phyloP scores from a whole-genome alignment of 1,284 basidiomycete species.

The Microbotryomycetes sp. region DNA sequence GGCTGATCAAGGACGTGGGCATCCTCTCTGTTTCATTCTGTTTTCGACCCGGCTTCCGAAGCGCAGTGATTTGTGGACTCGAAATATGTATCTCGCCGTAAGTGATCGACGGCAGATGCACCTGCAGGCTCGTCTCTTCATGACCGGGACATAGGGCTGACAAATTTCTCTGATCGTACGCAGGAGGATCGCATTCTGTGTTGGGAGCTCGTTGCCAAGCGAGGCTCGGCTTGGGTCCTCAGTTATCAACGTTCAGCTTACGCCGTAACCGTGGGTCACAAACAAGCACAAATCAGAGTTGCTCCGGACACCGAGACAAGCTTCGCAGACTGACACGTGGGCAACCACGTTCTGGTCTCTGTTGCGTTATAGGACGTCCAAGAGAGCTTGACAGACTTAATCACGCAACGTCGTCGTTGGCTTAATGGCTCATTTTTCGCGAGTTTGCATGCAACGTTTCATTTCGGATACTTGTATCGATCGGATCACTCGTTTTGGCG shows the following conservation, averaged over 20 bases:
- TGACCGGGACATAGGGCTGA: constrained; percentile 6
- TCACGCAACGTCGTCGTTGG: constrained; percentile 93
- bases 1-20: background rate
- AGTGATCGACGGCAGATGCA: too few relatives aligned
- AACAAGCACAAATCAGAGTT: background rate
- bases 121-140: constrained; percentile 48
- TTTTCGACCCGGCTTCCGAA: too few relatives aligned
- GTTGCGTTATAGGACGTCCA: constrained; percentile 24
- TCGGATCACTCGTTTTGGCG: constrained; percentile 72
- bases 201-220: constrained; percentile 88
- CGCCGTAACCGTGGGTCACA: constrained; percentile 84
- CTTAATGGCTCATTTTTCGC: constrained; percentile 97
- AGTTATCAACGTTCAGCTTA: constrained; percentile 92
- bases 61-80: constrained; percentile 49
- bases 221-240: constrained; percentile 75
- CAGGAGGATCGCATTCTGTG: constrained; percentile 60
- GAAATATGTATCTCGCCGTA: constrained; percentile 88
- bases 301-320: background rate
- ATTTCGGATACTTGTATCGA: constrained; percentile 49
- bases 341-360: background rate
- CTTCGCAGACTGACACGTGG: background rate
- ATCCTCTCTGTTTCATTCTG: too few relatives aligned
- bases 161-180: background rate
- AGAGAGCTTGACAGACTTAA: constrained; percentile 69
- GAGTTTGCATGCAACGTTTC: constrained; percentile 50